phyloP scores from a whole-genome alignment of 2,329 filamentous ascomycete genomes.

The Chrysoporthe puriensis region DNA sequence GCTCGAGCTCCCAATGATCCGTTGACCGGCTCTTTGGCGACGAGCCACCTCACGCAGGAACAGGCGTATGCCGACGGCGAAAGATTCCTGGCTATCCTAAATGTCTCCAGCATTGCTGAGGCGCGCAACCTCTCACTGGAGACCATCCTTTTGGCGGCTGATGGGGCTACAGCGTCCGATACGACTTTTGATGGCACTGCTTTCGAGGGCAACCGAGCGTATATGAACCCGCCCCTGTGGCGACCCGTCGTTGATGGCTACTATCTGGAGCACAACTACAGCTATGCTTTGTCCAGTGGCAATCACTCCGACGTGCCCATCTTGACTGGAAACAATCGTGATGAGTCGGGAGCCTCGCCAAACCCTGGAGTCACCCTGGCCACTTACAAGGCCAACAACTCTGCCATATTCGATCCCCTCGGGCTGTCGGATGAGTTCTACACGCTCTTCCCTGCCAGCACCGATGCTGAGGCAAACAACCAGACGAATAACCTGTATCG shows the following conservation, averaged over 20 bases:
- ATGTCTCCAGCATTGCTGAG: constrained; percentile 32
- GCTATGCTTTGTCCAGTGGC: neutral
- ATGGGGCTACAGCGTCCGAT: neutral
- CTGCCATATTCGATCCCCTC: constrained; percentile 30
- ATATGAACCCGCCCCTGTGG: constrained; percentile 8
- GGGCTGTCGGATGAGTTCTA: constrained; percentile 31
- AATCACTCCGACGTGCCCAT: constrained; percentile 14
- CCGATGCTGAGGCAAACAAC: constrained; percentile 30
- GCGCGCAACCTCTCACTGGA: constrained; percentile 29
- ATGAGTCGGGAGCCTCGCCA: constrained; percentile 23
- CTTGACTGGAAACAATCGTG: constrained; percentile 20
- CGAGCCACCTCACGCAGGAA: constrained; percentile 33
- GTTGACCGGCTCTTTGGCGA: constrained; percentile 34
- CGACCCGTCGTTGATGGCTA: constrained; percentile 9
- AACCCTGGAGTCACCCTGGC: constrained; percentile 22
- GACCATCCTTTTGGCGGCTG: neutral
- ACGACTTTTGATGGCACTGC: constrained; percentile 8
- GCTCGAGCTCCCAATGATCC: constrained; percentile 38
- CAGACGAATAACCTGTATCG: constrained; percentile 34
- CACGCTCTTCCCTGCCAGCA: constrained; percentile 34
- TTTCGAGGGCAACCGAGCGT: constrained; percentile 5
- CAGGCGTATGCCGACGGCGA: constrained; percentile 29
- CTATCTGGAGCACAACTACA: constrained; percentile 2
- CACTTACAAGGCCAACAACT: constrained; percentile 30
- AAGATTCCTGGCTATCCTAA: constrained; percentile 28